Percentiles rank a stretch among this genome's conserved stretches.
These are phyloP conservation scores for Cyclostephanos tholiformis DNA, from an alignment of 108 stramenopile species.

Conservation along the genomic window DNA sequence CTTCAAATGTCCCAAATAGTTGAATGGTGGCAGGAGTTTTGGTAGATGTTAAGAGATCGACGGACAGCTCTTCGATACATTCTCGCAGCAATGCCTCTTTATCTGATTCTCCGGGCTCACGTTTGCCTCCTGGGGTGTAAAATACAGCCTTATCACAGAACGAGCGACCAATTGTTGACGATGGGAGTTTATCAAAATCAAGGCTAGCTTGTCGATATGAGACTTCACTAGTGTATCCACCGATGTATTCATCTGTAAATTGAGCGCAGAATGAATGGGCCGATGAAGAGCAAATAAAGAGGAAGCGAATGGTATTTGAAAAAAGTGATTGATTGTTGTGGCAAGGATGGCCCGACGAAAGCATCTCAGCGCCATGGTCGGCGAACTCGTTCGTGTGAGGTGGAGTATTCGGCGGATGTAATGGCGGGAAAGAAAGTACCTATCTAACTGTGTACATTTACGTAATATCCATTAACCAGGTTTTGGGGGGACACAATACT, in stretches of 20 bases:
- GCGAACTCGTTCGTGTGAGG: no score
- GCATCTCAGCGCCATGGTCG: not conserved
- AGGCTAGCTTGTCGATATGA: conserved; percentile 57
- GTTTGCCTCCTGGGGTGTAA: conserved; percentile 65
- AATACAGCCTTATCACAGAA: conserved; percentile 49
- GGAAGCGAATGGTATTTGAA: not conserved
- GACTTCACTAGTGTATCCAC: not conserved
- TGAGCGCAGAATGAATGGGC: not conserved
- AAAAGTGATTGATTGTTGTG: not conserved
- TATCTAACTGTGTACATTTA: no score
- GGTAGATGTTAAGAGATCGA: conserved; percentile 40
- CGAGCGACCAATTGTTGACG: conserved; percentile 57
- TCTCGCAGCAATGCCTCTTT: conserved; percentile 50
- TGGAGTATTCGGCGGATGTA: no score
- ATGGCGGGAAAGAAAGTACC: no score
- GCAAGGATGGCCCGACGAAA: conserved; percentile 3
- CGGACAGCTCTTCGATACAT: conserved; percentile 58
- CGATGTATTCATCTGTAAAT: not conserved
- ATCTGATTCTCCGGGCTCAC: conserved; percentile 54
- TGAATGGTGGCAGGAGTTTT: conserved; percentile 35
- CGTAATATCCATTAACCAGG: no score
- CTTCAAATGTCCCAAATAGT: conserved; percentile 54
- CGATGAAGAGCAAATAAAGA: not conserved
- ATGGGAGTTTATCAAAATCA: conserved; percentile 47
- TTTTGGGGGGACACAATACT: no score